These are phyloP conservation scores for Pythium dissimile DNA, from an alignment of 352 stramenopile genomes.

Conservation along the genomic window DNA sequence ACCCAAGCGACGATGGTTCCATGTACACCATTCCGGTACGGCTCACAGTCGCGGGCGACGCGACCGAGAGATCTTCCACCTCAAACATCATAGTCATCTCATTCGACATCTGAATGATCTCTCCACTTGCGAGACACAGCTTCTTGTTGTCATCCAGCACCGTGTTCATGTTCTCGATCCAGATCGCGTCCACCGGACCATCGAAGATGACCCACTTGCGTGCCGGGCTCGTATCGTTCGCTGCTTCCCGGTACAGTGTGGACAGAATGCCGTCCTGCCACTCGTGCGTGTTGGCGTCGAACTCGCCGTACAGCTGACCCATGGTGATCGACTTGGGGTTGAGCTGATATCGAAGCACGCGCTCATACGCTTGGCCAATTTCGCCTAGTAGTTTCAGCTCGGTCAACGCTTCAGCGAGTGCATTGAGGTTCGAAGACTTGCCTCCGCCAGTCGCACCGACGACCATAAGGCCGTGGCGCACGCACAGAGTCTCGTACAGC, in stretches of 20 bases:
- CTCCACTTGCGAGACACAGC: conserved; percentile 91
- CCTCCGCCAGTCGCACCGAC: conserved; percentile 92
- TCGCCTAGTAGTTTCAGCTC: conserved; percentile 81
- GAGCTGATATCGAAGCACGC: conserved; percentile 83
- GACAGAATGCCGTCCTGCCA: conserved; percentile 93
- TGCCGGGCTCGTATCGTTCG: conserved; percentile 82
- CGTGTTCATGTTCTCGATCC: conserved; percentile 98
- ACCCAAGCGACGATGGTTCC: conserved; percentile 90
- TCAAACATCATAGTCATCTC: conserved; percentile 98
- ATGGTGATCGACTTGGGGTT: conserved; percentile 97
- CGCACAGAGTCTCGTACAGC: conserved; percentile 94
- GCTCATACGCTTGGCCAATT: conserved; percentile 80
- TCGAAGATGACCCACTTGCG: conserved; percentile 96
- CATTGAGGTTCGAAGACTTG: conserved; percentile 87
- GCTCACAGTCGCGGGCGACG: conserved; percentile 91
- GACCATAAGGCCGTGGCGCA: conserved; percentile 94
- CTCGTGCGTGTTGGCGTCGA: conserved; percentile 94
- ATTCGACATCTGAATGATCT: conserved; percentile 94
- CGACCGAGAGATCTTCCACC: conserved; percentile 92
- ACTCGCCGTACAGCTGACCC: conserved; percentile 94
- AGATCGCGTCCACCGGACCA: conserved; percentile 93
- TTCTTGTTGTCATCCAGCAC: conserved; percentile 97
- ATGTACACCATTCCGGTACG: conserved; percentile 97
- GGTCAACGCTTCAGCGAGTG: conserved; percentile 84
- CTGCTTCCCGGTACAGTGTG: conserved; percentile 86